Evolutionary conservation across 495 filamentous ascomycete species (phyloP), one percentile per base, ranked within the genome.

Genomic region (Penicillium coffeae): DNA sequence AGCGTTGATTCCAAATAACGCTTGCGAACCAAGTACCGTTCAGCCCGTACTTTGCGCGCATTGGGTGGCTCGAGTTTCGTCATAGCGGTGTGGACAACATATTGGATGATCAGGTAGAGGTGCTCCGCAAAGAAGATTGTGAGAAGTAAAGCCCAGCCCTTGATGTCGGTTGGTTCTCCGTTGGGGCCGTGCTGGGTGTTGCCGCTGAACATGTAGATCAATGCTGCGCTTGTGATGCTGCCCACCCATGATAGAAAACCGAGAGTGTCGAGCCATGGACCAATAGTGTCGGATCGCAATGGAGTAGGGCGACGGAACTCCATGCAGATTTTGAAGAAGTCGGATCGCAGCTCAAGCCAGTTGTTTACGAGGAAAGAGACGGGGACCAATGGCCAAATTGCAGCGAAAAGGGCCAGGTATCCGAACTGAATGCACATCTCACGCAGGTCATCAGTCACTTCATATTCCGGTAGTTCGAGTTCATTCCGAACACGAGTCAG

Each of bases 401-500:
- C 87, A 2, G 87, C 90, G 72, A 98, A 98, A 2, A 98, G 79
- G 0, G 89, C 85, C n/a, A 98, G 70, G 62, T 96, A 98, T 14
- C 93, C 90, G 59, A 90, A 91, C 57, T 96, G 93, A 38, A 97
- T 82, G 42, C 90, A 83, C 93, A 98, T 98, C 65, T 98, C 94
- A 10, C 92, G 76, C 42, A 96, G 79, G 56, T 98, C 93, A 10
- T 78, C 78, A 5, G 86, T 89, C 2, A 96, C 91, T 52, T 95
- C 87, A 68, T 98, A 98, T 38, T 83, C 73, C 9, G 81, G 80
- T 1, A 96, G 75, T 52, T 93, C 86, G n/a, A 90, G 85, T 62
- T 98, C 90, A 47, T 88, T 77, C 19, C 93, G 83, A 0, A 95
- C 91, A 10, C 90, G 82, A 8, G 77, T 66, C 10, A 96, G 73